Conservation (phyloP, 1,139 yeast genomes). For the Magnusiomyces sp. region DNA sequence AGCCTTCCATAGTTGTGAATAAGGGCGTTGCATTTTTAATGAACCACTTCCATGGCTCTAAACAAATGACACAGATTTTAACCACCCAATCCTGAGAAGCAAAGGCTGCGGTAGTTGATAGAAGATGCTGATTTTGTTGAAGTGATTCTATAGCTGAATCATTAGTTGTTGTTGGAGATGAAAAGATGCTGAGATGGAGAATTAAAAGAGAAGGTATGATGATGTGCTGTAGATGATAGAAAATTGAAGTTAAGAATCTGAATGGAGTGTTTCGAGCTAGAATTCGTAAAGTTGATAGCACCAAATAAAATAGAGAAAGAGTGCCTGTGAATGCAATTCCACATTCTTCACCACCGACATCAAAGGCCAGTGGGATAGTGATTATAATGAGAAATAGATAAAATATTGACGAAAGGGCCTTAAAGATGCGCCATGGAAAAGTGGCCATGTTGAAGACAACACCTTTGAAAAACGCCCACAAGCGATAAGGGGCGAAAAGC, state of each 20-base stretch:
- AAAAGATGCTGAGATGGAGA: slow-evolving; percentile 55
- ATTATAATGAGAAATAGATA: slow-evolving; percentile 57
- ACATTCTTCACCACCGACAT: slow-evolving; percentile 84
- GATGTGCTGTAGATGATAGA: slow-evolving; percentile 76
- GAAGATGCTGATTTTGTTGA: too few relatives aligned
- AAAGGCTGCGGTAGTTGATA: background rate
- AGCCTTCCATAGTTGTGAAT: slow-evolving; percentile 85
- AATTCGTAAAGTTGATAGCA: slow-evolving; percentile 64
- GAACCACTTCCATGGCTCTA: slow-evolving; percentile 59
- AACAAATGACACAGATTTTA: slow-evolving; percentile 32
- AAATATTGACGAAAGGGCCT: slow-evolving; percentile 23
- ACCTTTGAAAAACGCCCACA: too few relatives aligned
- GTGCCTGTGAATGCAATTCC: slow-evolving; percentile 81
- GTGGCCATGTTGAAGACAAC: background rate
- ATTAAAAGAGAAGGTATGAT: slow-evolving; percentile 75
- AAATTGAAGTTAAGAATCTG: slow-evolving; percentile 42
- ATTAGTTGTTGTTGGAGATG: slow-evolving; percentile 23
- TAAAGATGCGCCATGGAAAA: slow-evolving; percentile 16
- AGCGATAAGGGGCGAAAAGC: too few relatives aligned
- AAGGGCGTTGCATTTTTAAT: slow-evolving; percentile 77
- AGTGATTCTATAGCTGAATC: slow-evolving; percentile 9
- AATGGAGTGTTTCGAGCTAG: slow-evolving; percentile 43
- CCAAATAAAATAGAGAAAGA: slow-evolving; percentile 56
- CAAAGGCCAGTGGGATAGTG: slow-evolving; percentile 91
- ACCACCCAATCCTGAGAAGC: slow-evolving; percentile 5